These are phyloP conservation scores for Oxyria digyna DNA, from an alignment of 148 eudicot species.

Conservation along the genomic window DNA sequence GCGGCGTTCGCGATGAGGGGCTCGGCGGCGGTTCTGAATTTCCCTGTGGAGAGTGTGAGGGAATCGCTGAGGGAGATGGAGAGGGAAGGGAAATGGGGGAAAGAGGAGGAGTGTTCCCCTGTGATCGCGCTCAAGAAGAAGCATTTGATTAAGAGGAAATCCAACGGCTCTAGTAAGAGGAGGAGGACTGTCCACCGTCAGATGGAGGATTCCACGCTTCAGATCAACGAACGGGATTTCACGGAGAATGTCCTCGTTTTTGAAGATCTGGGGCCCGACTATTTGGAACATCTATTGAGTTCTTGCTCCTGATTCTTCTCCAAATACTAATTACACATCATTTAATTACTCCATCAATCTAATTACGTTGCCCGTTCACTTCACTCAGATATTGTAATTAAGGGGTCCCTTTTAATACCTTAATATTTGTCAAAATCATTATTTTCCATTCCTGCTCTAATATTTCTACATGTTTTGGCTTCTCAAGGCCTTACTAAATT, in stretches of 20 bases:
- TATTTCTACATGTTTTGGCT: too few relatives aligned
- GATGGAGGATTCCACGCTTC: background rate
- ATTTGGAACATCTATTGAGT: slow-evolving; percentile 37
- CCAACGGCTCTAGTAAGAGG: slow-evolving; percentile 10
- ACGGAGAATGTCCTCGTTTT: slow-evolving; percentile 21
- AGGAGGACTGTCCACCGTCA: background rate
- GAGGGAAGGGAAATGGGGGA: slow-evolving; percentile 2
- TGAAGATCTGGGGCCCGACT: slow-evolving; percentile 57
- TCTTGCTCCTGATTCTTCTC: slow-evolving; percentile 3
- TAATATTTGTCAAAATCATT: too few relatives aligned
- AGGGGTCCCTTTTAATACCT: too few relatives aligned
- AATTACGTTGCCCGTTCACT: too few relatives aligned
- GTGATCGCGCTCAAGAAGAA: slow-evolving; percentile 47
- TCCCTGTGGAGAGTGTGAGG: slow-evolving; percentile 34
- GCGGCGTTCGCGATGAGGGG: slow-evolving; percentile 66
- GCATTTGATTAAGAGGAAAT: slow-evolving; percentile 37
- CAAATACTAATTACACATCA: too few relatives aligned
- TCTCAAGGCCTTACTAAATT: too few relatives aligned
- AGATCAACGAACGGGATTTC: background rate
- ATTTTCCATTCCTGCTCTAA: too few relatives aligned
- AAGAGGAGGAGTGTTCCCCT: slow-evolving; percentile 28
- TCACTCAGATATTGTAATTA: too few relatives aligned
- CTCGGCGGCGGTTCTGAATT: slow-evolving; percentile 44
- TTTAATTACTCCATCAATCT: too few relatives aligned
- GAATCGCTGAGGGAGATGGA: slow-evolving; percentile 38